A percentile compares a stretch with the other conserved stretches of the same genome.
Evolutionary conservation across 805 yeast genomes (phyloP).

Genomic region (Pichia ethanolica): DNA sequence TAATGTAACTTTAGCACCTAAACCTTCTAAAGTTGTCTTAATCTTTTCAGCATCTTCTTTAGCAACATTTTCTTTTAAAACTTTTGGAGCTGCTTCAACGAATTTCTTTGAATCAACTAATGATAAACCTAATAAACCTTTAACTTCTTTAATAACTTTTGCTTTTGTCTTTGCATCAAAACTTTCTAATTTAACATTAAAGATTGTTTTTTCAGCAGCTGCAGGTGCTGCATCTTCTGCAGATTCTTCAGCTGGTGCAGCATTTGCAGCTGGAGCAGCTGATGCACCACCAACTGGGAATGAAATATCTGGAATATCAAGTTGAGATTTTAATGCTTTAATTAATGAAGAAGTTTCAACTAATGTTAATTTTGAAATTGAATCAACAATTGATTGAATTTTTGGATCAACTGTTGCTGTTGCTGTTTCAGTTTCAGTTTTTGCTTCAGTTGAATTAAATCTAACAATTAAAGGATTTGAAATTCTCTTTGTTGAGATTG

Average conservation of each 20-base stretch:
- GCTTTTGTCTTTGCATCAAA: slow-evolving; percentile 95
- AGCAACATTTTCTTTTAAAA: slow-evolving; percentile 88
- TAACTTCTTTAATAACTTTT: slow-evolving; percentile 95
- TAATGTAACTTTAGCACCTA: slow-evolving; percentile 88
- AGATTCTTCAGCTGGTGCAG: slow-evolving; percentile 63
- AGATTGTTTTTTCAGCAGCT: slow-evolving; percentile 88
- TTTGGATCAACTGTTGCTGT: slow-evolving; percentile 71
- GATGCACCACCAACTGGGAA: slow-evolving; percentile 65
- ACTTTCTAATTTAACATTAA: slow-evolving; percentile 83
- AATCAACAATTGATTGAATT: slow-evolving; percentile 79
- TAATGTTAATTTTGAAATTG: slow-evolving; percentile 83
- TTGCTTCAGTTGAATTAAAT: slow-evolving; percentile 40
- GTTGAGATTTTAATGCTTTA: slow-evolving; percentile 65
- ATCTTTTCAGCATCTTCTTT: slow-evolving; percentile 97
- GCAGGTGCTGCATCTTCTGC: slow-evolving; percentile 56
- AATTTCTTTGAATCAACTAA: slow-evolving; percentile 96
- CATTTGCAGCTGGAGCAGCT: slow-evolving; percentile 57
- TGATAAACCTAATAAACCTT: slow-evolving; percentile 81
- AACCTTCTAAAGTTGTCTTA: slow-evolving; percentile 83
- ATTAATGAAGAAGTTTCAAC: slow-evolving; percentile 89
- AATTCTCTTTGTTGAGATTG: background rate
- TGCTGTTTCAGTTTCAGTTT: slow-evolving; percentile 9
- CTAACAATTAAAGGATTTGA: slow-evolving; percentile 17
- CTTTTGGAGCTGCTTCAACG: slow-evolving; percentile 96
- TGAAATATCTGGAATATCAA: slow-evolving; percentile 91